Evolutionary conservation across 176 grass and related monocot species (phyloP).

Genomic region (Zea mays): DNA sequence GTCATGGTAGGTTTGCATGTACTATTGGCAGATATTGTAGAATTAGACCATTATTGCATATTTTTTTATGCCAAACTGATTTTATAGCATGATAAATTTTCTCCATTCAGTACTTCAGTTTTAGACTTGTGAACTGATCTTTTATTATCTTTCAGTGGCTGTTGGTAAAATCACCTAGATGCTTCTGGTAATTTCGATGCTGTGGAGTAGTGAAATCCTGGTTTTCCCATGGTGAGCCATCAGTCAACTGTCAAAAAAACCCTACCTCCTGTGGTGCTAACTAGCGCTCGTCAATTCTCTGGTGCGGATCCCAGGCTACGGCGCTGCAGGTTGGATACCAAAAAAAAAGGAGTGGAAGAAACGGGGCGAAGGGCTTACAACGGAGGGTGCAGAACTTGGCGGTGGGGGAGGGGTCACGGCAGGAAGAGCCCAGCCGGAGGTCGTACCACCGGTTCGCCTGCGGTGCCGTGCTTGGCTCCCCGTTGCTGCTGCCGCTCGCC

Average conservation of each 20-base stretch:
- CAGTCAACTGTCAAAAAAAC: slow-evolving; percentile 24
- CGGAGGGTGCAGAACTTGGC: slow-evolving; percentile 71
- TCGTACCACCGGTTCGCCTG: slow-evolving; percentile 69
- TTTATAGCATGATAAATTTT: no score
- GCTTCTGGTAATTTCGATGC: background rate
- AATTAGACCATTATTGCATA: no score
- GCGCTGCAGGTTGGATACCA: background rate
- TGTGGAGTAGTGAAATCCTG: background rate
- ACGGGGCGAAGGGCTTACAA: slow-evolving; percentile 42
- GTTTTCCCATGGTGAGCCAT: background rate
- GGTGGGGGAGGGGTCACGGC: slow-evolving; percentile 46
- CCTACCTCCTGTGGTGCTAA: background rate
- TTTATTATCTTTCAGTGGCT: background rate
- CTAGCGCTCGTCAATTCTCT: background rate
- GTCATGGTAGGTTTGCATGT: background rate
- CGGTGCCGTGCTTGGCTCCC: slow-evolving; percentile 59
- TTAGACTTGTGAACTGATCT: background rate
- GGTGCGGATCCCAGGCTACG: background rate
- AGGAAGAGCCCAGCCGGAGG: slow-evolving; percentile 59
- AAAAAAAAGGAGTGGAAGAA: background rate
- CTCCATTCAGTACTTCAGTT: background rate
- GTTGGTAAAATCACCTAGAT: background rate
- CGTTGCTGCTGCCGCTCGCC: slow-evolving; percentile 54
- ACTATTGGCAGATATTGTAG: background rate
- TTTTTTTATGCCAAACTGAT: no score